Percentiles rank a stretch among this genome's conserved stretches.
phyloP scores from a whole-genome alignment of 306 rosid genomes.

The Quercus mongolica region DNA sequence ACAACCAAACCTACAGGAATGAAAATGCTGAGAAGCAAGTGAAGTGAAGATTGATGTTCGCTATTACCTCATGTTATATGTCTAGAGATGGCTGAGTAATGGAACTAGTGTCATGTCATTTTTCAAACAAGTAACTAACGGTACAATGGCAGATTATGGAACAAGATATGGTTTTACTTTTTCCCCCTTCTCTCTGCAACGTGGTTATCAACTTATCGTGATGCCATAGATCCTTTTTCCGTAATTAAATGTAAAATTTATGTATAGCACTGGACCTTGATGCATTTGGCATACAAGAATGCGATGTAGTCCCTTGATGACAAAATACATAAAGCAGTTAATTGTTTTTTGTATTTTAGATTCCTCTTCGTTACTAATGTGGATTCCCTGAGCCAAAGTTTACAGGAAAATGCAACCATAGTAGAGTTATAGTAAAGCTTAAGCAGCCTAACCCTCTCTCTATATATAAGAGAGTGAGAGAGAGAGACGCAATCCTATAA shows the following conservation, averaged over 20 bases:
- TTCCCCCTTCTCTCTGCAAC: not conserved
- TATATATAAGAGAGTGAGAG: too few relatives aligned
- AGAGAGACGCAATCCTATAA: too few relatives aligned
- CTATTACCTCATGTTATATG: not conserved
- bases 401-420: not conserved
- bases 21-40: conserved; percentile 17
- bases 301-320: not conserved
- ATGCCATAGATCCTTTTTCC: too few relatives aligned
- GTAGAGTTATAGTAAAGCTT: not conserved
- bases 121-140: not conserved
- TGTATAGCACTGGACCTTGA: not conserved
- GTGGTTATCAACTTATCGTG: too few relatives aligned
- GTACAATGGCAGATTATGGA: not conserved
- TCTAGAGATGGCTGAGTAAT: not conserved
- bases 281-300: not conserved
- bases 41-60: conserved; percentile 6
- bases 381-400: not conserved
- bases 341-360: not conserved
- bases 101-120: not conserved
- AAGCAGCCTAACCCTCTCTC: not conserved
- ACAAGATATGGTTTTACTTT: not conserved
- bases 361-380: not conserved
- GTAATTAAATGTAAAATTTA: not conserved
- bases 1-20: conserved; percentile 2
- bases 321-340: not conserved